Evolutionary conservation across 108 stramenopile species (phyloP).

Genomic region (Chaetoceros muelleri): DNA sequence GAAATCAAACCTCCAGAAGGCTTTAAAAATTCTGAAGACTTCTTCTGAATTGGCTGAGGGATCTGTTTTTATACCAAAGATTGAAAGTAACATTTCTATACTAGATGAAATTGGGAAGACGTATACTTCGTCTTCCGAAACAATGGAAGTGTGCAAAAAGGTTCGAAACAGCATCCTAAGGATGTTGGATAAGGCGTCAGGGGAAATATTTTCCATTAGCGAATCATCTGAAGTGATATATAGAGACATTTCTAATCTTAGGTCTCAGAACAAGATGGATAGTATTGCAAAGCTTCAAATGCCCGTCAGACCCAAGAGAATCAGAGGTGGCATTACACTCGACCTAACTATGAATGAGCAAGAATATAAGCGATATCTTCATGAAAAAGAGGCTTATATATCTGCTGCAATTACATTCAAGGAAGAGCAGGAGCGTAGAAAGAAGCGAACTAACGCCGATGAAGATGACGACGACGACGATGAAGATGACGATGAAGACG

Average conservation of each 20-base stretch:
- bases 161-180: not conserved
- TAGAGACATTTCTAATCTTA: not conserved
- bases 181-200: too few species aligned
- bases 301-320: conserved; percentile 19
- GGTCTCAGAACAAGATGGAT: too few species aligned
- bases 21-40: conserved; percentile 13
- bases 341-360: conserved; percentile 26
- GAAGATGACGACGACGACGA: conserved; percentile 70
- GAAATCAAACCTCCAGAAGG: conserved; percentile 15
- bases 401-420: conserved; percentile 58
- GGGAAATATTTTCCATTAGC: conserved; percentile 25
- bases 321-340: conserved; percentile 43
- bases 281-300: too few species aligned
- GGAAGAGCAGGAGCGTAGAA: conserved; percentile 60
- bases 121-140: not conserved
- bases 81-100: too few species aligned
- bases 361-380: conserved; percentile 41
- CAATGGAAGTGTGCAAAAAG: not conserved
- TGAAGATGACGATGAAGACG: conserved; percentile 58
- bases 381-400: conserved; percentile 68
- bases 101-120: too few species aligned
- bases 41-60: too few species aligned
- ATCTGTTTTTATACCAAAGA: too few species aligned
- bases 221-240: too few species aligned
- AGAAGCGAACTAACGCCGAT: conserved; percentile 41